phyloP scores from a whole-genome alignment of 306 rosid genomes.

The Trifolium subterraneum region DNA sequence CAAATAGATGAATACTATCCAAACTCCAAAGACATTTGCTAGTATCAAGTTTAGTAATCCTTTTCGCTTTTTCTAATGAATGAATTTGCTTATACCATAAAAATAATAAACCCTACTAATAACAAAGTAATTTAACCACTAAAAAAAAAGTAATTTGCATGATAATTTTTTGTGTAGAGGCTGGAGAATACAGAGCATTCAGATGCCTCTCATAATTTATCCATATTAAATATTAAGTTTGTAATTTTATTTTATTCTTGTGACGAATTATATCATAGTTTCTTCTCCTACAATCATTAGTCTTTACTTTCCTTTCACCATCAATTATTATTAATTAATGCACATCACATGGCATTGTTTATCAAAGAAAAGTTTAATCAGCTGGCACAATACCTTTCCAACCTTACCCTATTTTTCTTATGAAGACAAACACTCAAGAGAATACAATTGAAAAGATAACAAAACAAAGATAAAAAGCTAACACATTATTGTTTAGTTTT shows the following conservation, averaged over 20 bases:
- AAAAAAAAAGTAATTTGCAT: too few relatives aligned
- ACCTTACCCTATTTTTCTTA: constrained; percentile 34
- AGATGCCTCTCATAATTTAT: not conserved
- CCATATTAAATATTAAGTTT: constrained; percentile 2
- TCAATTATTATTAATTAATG: constrained; percentile 24
- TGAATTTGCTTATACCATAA: too few relatives aligned
- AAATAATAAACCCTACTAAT: too few relatives aligned
- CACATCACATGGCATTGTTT: constrained; percentile 47
- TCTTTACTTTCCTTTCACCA: constrained; percentile 34
- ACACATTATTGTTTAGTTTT: constrained; percentile 16
- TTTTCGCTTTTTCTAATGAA: too few relatives aligned
- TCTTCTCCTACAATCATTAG: constrained; percentile 30
- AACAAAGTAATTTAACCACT: too few relatives aligned
- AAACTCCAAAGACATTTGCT: too few relatives aligned
- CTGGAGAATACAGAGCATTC: not conserved
- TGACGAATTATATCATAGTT: not conserved
- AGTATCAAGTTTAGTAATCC: too few relatives aligned
- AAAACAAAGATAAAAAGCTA: not conserved
- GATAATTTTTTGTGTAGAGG: not conserved
- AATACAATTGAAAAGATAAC: not conserved
- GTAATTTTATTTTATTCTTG: too few relatives aligned
- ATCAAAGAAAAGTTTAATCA: constrained; percentile 15
- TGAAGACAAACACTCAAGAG: not conserved
- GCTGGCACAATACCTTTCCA: constrained; percentile 52
- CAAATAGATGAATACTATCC: too few relatives aligned